Evolutionary conservation across 139 green algal genomes (phyloP).

Genomic region (Chlorella sp.): DNA sequence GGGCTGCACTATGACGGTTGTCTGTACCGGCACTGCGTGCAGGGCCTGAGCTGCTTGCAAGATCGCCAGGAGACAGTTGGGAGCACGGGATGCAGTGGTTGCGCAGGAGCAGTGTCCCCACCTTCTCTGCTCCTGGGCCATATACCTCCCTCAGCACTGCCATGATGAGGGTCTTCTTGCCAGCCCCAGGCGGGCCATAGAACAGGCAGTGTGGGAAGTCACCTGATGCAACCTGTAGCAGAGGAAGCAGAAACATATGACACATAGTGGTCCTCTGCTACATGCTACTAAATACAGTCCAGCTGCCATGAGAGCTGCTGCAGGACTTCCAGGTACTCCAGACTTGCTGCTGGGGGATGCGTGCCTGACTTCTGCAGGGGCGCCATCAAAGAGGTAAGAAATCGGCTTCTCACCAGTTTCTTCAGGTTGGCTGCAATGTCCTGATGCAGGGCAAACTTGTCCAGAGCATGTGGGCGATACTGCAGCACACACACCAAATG

Average conservation of each 20-base stretch:
- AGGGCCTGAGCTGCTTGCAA: too few relatives aligned
- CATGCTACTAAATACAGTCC: too few relatives aligned
- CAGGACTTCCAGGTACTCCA: background rate
- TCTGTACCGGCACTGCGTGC: too few relatives aligned
- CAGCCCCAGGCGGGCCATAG: conserved; percentile 89
- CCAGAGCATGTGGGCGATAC: conserved; percentile 79
- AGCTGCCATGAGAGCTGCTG: background rate
- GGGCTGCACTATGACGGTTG: too few relatives aligned
- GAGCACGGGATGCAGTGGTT: too few relatives aligned
- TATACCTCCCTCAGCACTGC: conserved; percentile 89
- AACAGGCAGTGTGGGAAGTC: conserved; percentile 96
- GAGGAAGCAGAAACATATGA: too few relatives aligned
- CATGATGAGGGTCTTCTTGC: conserved; percentile 95
- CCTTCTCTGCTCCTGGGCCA: conserved; percentile 85
- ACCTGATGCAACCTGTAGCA: conserved; percentile 65
- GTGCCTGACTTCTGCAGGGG: background rate
- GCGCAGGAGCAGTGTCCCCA: conserved; percentile 24
- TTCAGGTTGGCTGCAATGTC: conserved; percentile 75
- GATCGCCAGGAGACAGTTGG: too few relatives aligned
- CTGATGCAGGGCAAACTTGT: conserved; percentile 71
- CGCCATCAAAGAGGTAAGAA: too few relatives aligned
- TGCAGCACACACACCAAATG: too few relatives aligned
- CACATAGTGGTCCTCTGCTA: too few relatives aligned
- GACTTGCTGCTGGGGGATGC: background rate
- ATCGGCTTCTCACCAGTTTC: conserved; percentile 84